phyloP scores from a whole-genome alignment of 805 yeast species.

The Candida broadrunensis region DNA sequence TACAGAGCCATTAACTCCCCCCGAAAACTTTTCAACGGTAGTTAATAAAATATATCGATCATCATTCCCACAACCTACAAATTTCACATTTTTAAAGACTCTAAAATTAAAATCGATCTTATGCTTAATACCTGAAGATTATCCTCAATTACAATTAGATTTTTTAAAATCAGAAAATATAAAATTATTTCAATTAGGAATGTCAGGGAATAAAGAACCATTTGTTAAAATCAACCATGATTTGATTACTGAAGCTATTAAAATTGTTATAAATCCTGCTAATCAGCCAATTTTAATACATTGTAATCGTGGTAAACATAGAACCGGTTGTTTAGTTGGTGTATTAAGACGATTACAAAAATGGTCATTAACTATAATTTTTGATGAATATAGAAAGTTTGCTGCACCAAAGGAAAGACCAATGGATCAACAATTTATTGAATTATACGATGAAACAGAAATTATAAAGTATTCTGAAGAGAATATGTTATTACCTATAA shows the following conservation, averaged over 20 bases:
- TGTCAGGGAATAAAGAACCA: constrained; percentile 95
- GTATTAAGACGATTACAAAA: constrained; percentile 83
- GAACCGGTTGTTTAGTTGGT: constrained; percentile 96
- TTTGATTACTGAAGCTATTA: constrained; percentile 73
- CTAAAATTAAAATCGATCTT: constrained; percentile 70
- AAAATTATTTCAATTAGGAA: constrained; percentile 78
- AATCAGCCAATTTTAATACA: constrained; percentile 93
- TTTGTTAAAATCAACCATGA: constrained; percentile 72
- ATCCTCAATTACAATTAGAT: constrained; percentile 71
- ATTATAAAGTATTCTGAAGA: constrained; percentile 53
- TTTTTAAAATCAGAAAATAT: constrained; percentile 64
- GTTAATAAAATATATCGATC: constrained; percentile 73
- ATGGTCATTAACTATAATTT: constrained; percentile 92
- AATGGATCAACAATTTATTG: constrained; percentile 93
- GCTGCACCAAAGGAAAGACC: constrained; percentile 96
- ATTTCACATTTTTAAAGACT: constrained; percentile 64
- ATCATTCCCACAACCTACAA: constrained; percentile 85
- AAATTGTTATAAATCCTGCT: constrained; percentile 75
- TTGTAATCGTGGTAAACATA: constrained; percentile 94
- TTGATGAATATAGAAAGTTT: constrained; percentile 92
- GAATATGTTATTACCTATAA: constrained; percentile 61
- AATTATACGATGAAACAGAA: constrained; percentile 70
- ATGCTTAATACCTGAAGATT: constrained; percentile 87
- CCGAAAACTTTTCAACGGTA: constrained; percentile 90
- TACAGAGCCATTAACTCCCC: constrained; percentile 48